A percentile compares a stretch with the other conserved stretches of the same genome.
Evolutionary conservation across 108 stramenopile species (phyloP).

Genomic region (Cyclotella sp.): DNA sequence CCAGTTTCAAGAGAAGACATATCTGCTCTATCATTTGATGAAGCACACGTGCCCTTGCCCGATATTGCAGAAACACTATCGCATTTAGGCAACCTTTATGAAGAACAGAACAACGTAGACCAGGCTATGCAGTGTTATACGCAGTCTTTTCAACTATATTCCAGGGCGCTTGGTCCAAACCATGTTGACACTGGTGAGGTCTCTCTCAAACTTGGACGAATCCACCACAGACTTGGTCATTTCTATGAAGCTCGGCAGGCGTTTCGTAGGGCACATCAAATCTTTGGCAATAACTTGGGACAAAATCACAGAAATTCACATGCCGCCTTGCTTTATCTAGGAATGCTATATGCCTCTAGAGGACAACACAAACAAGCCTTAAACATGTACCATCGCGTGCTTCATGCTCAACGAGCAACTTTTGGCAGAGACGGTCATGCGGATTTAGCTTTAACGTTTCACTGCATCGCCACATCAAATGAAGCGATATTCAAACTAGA

Average conservation of each 20-base stretch:
- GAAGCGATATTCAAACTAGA: slow-evolving; percentile 20
- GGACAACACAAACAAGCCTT: slow-evolving; percentile 14
- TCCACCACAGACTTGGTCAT: background rate
- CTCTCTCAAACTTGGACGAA: slow-evolving; percentile 11
- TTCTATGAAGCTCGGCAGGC: slow-evolving; percentile 14
- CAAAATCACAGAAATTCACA: slow-evolving; percentile 32
- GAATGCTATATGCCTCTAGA: slow-evolving; percentile 11
- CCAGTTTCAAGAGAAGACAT: background rate
- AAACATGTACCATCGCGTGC: slow-evolving; percentile 9
- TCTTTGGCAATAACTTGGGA: slow-evolving; percentile 91
- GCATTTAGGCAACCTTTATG: slow-evolving; percentile 19
- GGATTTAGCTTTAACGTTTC: slow-evolving; percentile 14
- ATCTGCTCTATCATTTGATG: slow-evolving; percentile 5
- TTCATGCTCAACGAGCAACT: background rate
- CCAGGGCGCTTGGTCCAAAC: background rate
- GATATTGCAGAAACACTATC: slow-evolving; percentile 28
- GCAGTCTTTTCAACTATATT: slow-evolving; percentile 6
- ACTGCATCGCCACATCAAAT: slow-evolving; percentile 20
- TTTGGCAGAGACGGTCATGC: background rate
- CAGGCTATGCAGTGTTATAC: slow-evolving; percentile 7
- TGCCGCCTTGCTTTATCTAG: slow-evolving; percentile 11
- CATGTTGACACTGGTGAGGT: slow-evolving; percentile 14
- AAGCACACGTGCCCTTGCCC: slow-evolving; percentile 11
- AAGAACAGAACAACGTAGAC: background rate
- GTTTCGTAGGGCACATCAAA: slow-evolving; percentile 30